A percentile compares a stretch with the other conserved stretches of the same genome.
Conservation (phyloP, 2,329 filamentous ascomycete genomes). For the Pseudogymnoascus sp. region DNA sequence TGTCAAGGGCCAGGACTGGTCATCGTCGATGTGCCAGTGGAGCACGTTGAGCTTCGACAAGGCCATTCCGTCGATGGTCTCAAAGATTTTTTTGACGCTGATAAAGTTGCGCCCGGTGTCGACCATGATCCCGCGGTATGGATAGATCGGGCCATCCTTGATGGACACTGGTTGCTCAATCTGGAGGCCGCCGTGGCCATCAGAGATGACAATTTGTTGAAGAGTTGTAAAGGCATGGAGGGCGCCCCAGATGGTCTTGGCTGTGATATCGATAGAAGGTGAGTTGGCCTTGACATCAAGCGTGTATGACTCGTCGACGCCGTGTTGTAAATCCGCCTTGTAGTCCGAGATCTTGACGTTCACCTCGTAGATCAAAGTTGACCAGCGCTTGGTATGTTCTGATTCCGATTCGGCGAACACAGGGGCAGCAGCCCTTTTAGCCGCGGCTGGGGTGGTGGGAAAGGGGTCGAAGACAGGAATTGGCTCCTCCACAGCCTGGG, state of each 20-base stretch:
- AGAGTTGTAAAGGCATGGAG: constrained; percentile 68
- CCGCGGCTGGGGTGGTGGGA: constrained; percentile 32
- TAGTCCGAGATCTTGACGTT: constrained; percentile 40
- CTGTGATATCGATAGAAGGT: constrained; percentile 44
- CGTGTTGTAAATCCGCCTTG: constrained; percentile 45
- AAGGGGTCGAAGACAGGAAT: constrained; percentile 45
- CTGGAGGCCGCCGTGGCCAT: constrained; percentile 44
- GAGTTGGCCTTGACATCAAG: constrained; percentile 48
- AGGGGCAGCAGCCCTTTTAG: constrained; percentile 17
- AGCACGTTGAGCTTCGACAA: constrained; percentile 78
- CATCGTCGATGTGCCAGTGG: constrained; percentile 73
- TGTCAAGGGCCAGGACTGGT: constrained; percentile 77
- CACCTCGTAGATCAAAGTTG: constrained; percentile 34
- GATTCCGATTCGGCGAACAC: neutral
- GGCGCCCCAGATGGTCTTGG: constrained; percentile 60
- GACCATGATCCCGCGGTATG: constrained; percentile 70
- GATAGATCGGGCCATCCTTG: constrained; percentile 62
- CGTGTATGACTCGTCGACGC: constrained; percentile 70
- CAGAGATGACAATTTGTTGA: constrained; percentile 69
- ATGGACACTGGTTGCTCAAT: constrained; percentile 70
- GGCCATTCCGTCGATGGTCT: constrained; percentile 66
- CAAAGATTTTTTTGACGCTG: constrained; percentile 60
- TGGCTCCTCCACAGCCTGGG: constrained; percentile 45
- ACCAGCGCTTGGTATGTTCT: constrained; percentile 24
- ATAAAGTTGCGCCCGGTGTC: constrained; percentile 70